phyloP scores from a whole-genome alignment of 805 yeast genomes.

The Debaryomyces tyrocola region DNA sequence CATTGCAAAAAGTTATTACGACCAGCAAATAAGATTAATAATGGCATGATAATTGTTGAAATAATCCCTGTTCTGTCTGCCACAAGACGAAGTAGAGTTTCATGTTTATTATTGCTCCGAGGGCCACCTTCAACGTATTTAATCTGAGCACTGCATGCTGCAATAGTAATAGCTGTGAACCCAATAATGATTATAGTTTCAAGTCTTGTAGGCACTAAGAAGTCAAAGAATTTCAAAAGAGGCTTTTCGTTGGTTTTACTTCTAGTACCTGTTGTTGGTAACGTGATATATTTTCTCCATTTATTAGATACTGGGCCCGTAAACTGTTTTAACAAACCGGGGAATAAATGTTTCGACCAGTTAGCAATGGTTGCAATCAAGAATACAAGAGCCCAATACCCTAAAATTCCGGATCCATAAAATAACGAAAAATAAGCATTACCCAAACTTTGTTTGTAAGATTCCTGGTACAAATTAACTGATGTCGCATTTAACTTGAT shows the following conservation, averaged over 20 bases:
- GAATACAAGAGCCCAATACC: slow-evolving; percentile 50
- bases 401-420: slow-evolving; percentile 41
- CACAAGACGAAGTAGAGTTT: slow-evolving; percentile 29
- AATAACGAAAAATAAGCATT: slow-evolving; percentile 23
- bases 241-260: slow-evolving; percentile 20
- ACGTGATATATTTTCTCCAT: slow-evolving; percentile 19
- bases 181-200: slow-evolving; percentile 29
- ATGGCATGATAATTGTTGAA: slow-evolving; percentile 46
- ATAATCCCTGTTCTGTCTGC: slow-evolving; percentile 57
- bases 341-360: slow-evolving; percentile 41
- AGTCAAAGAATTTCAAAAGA: slow-evolving; percentile 16
- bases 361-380: slow-evolving; percentile 43
- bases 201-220: slow-evolving; percentile 35
- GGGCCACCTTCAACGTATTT: slow-evolving; percentile 24
- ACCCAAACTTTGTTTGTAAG: slow-evolving; percentile 18
- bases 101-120: slow-evolving; percentile 12
- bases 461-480: slow-evolving; percentile 8
- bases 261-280: slow-evolving; percentile 22
- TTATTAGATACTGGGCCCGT: slow-evolving; percentile 26
- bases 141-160: slow-evolving; percentile 15
- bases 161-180: slow-evolving; percentile 18
- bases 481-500: slow-evolving; percentile 17
- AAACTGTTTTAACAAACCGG: slow-evolving; percentile 27
- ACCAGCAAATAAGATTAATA: slow-evolving; percentile 57
- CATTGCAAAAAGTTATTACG: slow-evolving; percentile 62